Evolutionary conservation across 1,139 yeast species (phyloP).

Genomic region (Geotrichum bryndzae): DNA sequence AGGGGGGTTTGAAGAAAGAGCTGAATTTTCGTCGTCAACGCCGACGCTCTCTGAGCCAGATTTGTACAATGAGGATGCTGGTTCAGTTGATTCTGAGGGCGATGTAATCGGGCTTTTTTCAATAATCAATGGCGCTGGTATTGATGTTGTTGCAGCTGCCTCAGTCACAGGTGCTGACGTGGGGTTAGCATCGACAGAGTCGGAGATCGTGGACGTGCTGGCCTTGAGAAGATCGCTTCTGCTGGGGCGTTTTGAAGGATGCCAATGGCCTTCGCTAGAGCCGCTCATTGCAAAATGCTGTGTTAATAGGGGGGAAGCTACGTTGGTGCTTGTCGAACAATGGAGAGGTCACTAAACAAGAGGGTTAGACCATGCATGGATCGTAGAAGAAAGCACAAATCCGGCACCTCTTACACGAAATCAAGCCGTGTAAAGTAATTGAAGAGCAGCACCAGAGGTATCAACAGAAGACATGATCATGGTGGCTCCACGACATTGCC

Average conservation of each 20-base stretch:
- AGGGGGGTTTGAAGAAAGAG: not conserved
- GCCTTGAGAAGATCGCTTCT: not conserved
- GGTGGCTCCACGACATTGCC: not conserved
- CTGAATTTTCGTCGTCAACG: not conserved
- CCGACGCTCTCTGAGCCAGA: not conserved
- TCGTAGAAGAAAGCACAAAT: not conserved
- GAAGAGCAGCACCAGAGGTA: not conserved
- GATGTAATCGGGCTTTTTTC: not conserved
- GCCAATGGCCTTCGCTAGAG: slow-evolving; percentile 8
- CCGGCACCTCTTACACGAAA: not conserved
- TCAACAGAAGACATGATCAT: not conserved
- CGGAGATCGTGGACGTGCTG: not conserved
- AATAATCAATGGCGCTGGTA: not conserved
- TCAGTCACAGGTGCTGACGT: not conserved
- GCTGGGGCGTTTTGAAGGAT: slow-evolving; percentile 10
- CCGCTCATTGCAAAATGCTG: not conserved
- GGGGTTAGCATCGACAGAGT: not conserved
- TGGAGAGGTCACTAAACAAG: not conserved
- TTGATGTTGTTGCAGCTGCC: not conserved
- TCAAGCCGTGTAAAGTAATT: not conserved
- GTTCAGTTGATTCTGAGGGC: not conserved
- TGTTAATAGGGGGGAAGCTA: not conserved
- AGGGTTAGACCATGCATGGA: not conserved
- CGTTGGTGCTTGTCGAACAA: not conserved
- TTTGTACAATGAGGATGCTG: not conserved